phyloP scores from a whole-genome alignment of 2,329 filamentous ascomycete species.

The Cladosporium phlei region DNA sequence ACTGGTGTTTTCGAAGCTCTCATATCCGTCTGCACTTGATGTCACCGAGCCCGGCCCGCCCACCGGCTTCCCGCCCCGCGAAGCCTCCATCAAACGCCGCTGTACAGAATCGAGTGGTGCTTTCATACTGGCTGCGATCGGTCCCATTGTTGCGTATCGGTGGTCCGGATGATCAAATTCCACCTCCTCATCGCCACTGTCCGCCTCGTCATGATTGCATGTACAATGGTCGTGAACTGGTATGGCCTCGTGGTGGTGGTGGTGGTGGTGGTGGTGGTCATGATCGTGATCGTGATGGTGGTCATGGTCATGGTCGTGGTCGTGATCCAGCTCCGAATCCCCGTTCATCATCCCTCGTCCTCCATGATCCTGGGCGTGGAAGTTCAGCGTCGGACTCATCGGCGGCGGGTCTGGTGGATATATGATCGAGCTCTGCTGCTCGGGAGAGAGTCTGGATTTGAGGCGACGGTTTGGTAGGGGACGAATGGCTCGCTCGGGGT shows the following conservation, averaged over 20 bases:
- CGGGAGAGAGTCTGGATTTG: constrained; percentile 79
- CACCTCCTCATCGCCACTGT: constrained; percentile 58
- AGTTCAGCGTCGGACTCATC: constrained; percentile 46
- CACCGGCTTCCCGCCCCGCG: constrained; percentile 26
- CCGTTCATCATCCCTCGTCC: constrained; percentile 23
- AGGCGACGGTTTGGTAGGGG: constrained; percentile 85
- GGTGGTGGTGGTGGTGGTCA: constrained; percentile 49
- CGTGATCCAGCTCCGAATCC: constrained; percentile 18
- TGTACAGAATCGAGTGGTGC: constrained; percentile 30
- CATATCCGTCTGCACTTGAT: constrained; percentile 80
- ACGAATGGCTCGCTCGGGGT: constrained; percentile 85
- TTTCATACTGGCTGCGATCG: constrained; percentile 24
- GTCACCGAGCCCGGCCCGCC: constrained; percentile 51
- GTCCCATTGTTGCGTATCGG: constrained; percentile 37
- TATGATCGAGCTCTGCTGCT: constrained; percentile 74
- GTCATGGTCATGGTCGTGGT: constrained; percentile 33
- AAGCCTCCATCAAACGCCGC: constrained; percentile 32
- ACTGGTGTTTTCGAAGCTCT: constrained; percentile 96
- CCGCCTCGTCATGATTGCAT: constrained; percentile 47
- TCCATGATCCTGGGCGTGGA: constrained; percentile 21
- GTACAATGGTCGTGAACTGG: constrained; percentile 35
- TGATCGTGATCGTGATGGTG: constrained; percentile 20
- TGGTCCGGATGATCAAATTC: constrained; percentile 38
- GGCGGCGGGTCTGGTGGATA: constrained; percentile 73
- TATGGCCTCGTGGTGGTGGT: constrained; percentile 48